These are phyloP conservation scores for Triticum turgidum DNA, from an alignment of 176 grass and related monocot genomes.

Conservation along the genomic window DNA sequence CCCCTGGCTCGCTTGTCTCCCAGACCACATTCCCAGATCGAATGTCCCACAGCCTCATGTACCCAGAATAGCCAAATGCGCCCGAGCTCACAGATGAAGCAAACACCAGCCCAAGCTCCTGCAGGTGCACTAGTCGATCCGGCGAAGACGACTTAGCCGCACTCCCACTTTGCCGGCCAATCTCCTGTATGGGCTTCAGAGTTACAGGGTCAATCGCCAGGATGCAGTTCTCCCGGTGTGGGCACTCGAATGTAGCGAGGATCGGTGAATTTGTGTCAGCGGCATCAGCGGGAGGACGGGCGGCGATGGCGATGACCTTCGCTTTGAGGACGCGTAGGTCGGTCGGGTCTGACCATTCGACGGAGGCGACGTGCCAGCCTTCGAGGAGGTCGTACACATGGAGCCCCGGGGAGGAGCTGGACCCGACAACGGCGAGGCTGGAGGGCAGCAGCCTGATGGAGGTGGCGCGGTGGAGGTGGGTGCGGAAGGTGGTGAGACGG, in stretches of 20 bases:
- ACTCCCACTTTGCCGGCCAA: constrained; percentile 81
- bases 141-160: constrained; percentile 69
- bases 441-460: constrained; percentile 49
- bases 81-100: constrained; percentile 61
- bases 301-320: constrained; percentile 62
- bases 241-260: constrained; percentile 76
- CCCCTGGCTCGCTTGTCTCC: constrained; percentile 93
- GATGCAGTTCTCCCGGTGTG: constrained; percentile 83
- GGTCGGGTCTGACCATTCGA: constrained; percentile 61
- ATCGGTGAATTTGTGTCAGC: constrained; percentile 37
- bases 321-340: constrained; percentile 73
- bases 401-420: constrained; percentile 56
- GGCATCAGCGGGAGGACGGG: constrained; percentile 28
- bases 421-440: constrained; percentile 51
- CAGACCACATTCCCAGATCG: constrained; percentile 70
- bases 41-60: constrained; percentile 88
- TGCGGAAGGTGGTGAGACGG: constrained; percentile 54
- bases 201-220: constrained; percentile 66
- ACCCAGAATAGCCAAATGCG: constrained; percentile 92
- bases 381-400: constrained; percentile 62
- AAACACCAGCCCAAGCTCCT: constrained; percentile 60
- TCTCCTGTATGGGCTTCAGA: constrained; percentile 56
- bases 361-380: constrained; percentile 56
- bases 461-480: constrained; percentile 64
- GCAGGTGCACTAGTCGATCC: constrained; percentile 60